These are phyloP conservation scores for Cetradonia linearis DNA, from an alignment of 495 filamentous ascomycete genomes.

Conservation along the genomic window DNA sequence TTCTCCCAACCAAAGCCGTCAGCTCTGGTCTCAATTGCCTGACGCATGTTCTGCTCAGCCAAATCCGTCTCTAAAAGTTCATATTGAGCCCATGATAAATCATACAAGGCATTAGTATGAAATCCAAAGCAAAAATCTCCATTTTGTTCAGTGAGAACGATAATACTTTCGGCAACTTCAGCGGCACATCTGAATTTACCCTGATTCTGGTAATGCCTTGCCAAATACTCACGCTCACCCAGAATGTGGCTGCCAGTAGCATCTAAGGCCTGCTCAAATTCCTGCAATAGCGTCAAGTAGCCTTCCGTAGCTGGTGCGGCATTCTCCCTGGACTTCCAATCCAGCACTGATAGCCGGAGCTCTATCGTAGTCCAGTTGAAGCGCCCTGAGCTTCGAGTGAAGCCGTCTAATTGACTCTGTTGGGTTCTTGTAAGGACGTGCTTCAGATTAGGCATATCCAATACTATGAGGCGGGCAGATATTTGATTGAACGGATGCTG, in stretches of 20 bases:
- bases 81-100: neutral
- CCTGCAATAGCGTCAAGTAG: neutral
- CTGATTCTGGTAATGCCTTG: neutral
- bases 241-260: neutral
- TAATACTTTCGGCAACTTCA: neutral
- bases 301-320: neutral
- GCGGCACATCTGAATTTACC: neutral
- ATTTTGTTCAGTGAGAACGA: neutral
- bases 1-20: neutral
- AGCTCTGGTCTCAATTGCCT: neutral
- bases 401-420: neutral
- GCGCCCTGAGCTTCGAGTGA: neutral
- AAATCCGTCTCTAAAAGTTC: neutral
- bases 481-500: neutral
- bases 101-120: neutral
- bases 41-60: neutral
- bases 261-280: neutral
- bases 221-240: accelerated
- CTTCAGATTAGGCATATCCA: neutral
- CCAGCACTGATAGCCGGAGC: neutral
- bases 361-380: neutral
- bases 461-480: neutral
- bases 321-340: neutral
- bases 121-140: accelerated
- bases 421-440: neutral